Evolutionary conservation across 306 rosid species (phyloP).

Genomic region (Alnus glutinosa): DNA sequence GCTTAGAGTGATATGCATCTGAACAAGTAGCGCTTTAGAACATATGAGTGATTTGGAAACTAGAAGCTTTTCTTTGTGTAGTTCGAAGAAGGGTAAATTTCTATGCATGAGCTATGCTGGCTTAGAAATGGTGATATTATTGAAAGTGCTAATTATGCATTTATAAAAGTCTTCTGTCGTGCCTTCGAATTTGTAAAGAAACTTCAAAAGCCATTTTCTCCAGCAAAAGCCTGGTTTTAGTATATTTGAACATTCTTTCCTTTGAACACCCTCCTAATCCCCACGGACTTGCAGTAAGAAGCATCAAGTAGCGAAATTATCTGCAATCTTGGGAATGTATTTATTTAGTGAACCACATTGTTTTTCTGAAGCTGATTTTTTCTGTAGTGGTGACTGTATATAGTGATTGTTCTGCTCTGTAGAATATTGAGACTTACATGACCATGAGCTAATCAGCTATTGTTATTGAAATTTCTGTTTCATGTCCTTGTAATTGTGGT

Average conservation of each 20-base stretch:
- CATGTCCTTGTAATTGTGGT: constrained; percentile 27
- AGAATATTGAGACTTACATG: not conserved
- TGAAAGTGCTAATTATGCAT: not conserved
- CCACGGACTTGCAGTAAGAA: not conserved
- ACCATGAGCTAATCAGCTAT: not conserved
- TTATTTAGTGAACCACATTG: not conserved
- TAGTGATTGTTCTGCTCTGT: not conserved
- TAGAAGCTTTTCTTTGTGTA: not conserved
- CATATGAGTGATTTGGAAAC: not conserved
- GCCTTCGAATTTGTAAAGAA: constrained; percentile 20
- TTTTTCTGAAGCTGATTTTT: not conserved
- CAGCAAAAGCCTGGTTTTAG: not conserved
- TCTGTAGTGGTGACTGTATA: not conserved
- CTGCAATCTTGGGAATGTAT: not conserved
- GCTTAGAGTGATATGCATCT: not conserved
- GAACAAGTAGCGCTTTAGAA: not conserved
- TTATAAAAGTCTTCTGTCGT: not conserved
- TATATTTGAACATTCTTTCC: constrained; percentile 2
- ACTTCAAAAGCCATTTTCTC: not conserved
- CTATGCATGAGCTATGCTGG: no score
- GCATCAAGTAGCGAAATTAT: not conserved
- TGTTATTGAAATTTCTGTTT: not conserved
- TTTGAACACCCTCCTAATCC: not conserved
- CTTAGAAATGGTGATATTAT: not conserved
- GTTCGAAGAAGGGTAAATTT: not conserved